phyloP scores from a whole-genome alignment of 2,329 filamentous ascomycete genomes.

The Sporothrix mexicana region DNA sequence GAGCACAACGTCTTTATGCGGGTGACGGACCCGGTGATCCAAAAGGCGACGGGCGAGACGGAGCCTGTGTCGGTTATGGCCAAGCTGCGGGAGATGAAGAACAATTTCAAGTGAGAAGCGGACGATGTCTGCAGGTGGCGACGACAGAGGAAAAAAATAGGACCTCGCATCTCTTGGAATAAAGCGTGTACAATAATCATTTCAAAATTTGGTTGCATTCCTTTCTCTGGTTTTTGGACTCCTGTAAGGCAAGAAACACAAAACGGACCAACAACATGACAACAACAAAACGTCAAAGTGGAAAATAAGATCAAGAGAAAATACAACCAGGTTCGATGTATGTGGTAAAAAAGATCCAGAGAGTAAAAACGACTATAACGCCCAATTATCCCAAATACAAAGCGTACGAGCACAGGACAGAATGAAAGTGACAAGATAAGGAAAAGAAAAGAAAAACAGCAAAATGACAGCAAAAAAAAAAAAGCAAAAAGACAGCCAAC shows the following conservation, averaged over 20 bases:
- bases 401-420: not conserved
- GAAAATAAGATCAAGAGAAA: not conserved
- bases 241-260: no score
- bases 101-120: constrained; percentile 63
- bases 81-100: constrained; percentile 89
- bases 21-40: constrained; percentile 76
- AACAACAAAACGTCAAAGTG: not conserved
- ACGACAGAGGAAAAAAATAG: not conserved
- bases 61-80: constrained; percentile 85
- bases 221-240: no score
- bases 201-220: no score
- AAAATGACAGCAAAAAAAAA: constrained; percentile 5
- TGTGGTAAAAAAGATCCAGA: not conserved
- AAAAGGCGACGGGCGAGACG: constrained; percentile 81
- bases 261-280: not conserved
- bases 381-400: constrained; percentile 13
- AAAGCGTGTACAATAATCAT: no score
- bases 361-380: constrained; percentile 20
- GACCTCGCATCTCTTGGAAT: not conserved
- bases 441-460: constrained; percentile 1
- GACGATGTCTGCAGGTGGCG: not conserved
- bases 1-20: constrained; percentile 98
- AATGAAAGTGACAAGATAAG: not conserved
- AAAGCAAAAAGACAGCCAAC: not conserved
- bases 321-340: constrained; percentile 18